Base-by-base conservation (phyloP, 352 stramenopile genomes). In the Globisporangium camurandrum region DNA sequence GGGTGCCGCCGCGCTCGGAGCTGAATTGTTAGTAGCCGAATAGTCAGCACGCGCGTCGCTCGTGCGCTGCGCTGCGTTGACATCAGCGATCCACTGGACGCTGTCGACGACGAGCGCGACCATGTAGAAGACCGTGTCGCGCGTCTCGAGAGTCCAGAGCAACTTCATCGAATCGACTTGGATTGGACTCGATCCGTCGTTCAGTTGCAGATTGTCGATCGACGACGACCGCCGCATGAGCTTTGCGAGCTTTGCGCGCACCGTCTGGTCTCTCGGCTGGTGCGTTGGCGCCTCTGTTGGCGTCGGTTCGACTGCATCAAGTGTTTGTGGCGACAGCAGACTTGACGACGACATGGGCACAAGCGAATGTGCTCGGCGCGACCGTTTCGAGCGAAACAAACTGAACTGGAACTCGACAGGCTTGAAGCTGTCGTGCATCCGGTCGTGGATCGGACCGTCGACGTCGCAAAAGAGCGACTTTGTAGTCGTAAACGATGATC, bases 101-200 rank as follows among this genome's bases (percentile, higher is more conserved):
- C 65, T 86, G 27, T 86, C 73, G 2, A 79, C 38, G 0, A 65
- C 69, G 1, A 83, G 71, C 0, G 71, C 62, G 10, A 83, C 66
- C 62, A 87, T 86, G 48, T 89, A 78, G 43, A 88, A 88, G 0
- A 81, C 61, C 9, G 62, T 68, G 48, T 93, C 79, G 26, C 82
- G 70, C 16, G 78, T 86, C 50, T 86, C 71, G 36, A 93, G 57
- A 1, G 78, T 90, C 82, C 82, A 93, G 7, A 89, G 48, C 2
- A 93, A 54, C 45, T 84, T 85, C 74, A 90, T 87, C 0, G 80
- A 77, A 39, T 92, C 78, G 1, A 92, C 65, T 69, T 92, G 81
- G 27, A 92, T 89, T 1, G 81, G 81, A 31, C 74, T 71, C 0
- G 76, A 87, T 0, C 76, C 78, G 44, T 87, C 78, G 42, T 84